Evolutionary conservation across 495 filamentous ascomycete species (phyloP), one percentile per base, ranked within the genome.

Genomic region (Pyrenopolyporus hunteri): DNA sequence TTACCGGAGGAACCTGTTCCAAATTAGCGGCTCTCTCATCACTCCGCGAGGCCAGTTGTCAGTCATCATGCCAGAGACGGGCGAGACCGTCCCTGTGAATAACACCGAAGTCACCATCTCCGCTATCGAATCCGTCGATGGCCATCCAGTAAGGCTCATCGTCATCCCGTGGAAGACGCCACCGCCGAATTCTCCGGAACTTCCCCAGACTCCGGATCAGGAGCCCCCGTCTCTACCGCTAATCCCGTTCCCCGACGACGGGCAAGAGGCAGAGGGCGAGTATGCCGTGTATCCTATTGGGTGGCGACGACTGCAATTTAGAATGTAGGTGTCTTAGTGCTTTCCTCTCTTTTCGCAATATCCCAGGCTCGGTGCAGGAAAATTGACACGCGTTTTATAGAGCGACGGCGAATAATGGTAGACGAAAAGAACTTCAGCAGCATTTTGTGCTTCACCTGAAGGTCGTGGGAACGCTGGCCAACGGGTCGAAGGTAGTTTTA

Each of bases 141-240:
- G 89, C 33, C 90, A 94, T 64, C 79, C 89, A 0, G 91, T 97
- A 22, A 91, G 92, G 70, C 85, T 97, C 51, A 97, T 97, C 51
- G 93, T 92, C 9, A 93, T 97, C 32, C 92, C 92, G 1, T 97
- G 91, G 91, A 97, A 97, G 79, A 96, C 92, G 13, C 91, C 92
- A 1, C 88, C 88, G 35, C 87, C 87, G 37, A 92, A 87, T 70
- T 82, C 83, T 22, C 83, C 86, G 55, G 77, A 85, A 47, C 69
- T 82, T 10, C 79, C 77, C 65, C 70, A 83, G 46, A 77, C 73
- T 2, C 74, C 80, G 9, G 82, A 85, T 55, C 79, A 82, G 61
- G 82, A 85, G 57, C 82, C 82, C 7, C 73, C 80, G 13, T 79
- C 89, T 13, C 87, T 95, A 54, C 90, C 89, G 0, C 71, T 97